Evolutionary conservation across 2,329 filamentous ascomycete species (phyloP).

Genomic region (Penicillium sp.): DNA sequence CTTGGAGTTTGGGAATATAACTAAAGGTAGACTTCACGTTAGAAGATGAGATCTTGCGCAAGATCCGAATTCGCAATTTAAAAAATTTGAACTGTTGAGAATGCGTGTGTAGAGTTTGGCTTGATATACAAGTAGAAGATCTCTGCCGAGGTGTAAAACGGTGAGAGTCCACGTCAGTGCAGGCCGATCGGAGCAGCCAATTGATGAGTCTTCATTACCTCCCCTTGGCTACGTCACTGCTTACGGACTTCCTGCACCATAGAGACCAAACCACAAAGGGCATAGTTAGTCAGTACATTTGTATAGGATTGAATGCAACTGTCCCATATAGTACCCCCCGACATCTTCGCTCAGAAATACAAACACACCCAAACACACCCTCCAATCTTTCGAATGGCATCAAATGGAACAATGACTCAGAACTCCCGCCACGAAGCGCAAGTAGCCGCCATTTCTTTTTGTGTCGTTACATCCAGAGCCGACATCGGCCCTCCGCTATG

Average conservation of each 20-base stretch:
- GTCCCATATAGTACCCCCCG: neutral
- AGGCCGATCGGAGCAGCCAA: conserved; percentile 21
- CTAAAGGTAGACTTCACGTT: neutral
- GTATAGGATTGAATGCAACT: neutral
- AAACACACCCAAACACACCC: neutral
- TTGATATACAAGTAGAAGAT: neutral
- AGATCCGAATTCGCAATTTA: neutral
- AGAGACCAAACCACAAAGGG: too few species aligned
- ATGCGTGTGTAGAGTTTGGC: neutral
- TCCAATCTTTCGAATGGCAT: neutral
- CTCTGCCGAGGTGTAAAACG: neutral
- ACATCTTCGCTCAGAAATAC: neutral
- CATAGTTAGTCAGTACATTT: neutral
- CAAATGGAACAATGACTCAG: too few species aligned
- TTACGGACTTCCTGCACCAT: neutral
- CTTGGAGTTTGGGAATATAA: conserved; percentile 11
- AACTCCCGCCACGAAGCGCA: conserved; percentile 20
- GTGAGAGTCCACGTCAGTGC: neutral
- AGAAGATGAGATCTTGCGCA: neutral
- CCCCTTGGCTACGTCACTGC: conserved; percentile 9
- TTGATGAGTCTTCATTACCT: conserved; percentile 14
- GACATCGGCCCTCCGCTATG: conserved; percentile 17
- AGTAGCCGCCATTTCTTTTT: conserved; percentile 21
- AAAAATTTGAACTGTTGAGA: neutral
- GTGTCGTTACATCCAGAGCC: conserved; percentile 1